A percentile compares a stretch with the other conserved stretches of the same genome.
These are phyloP conservation scores for Fraxinus americana DNA, from an alignment of 257 asterid genomes.

Conservation along the genomic window DNA sequence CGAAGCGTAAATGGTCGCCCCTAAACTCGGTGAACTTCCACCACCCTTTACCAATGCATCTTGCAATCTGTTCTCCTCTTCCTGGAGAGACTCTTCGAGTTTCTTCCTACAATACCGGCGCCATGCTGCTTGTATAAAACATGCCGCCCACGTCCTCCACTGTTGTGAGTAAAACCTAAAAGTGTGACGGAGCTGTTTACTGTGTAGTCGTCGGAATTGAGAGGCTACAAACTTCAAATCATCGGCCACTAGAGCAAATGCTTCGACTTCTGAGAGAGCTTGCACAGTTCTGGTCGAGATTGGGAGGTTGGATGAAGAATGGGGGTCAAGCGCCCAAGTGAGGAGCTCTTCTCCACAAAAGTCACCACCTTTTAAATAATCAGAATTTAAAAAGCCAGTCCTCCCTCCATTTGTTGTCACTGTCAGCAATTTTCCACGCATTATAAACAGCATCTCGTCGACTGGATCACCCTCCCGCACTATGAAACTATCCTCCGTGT, in stretches of 20 bases:
- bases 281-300: constrained; percentile 94
- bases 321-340: constrained; percentile 97
- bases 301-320: constrained; percentile 81
- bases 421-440: constrained; percentile 81
- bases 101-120: constrained; percentile 77
- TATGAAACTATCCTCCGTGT: constrained; percentile 85
- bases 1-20: constrained; percentile 91
- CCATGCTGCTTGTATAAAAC: constrained; percentile 97
- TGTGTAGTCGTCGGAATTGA: constrained; percentile 85
- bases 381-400: constrained; percentile 91
- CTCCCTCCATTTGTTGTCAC: constrained; percentile 98
- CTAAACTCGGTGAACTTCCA: constrained; percentile 74
- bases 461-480: constrained; percentile 98
- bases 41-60: constrained; percentile 72
- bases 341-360: constrained; percentile 99
- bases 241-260: constrained; percentile 83
- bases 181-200: constrained; percentile 95
- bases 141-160: constrained; percentile 99
- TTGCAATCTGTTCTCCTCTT: constrained; percentile 75
- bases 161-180: constrained; percentile 95
- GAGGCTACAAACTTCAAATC: constrained; percentile 94
- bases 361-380: constrained; percentile 82
- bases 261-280: constrained; percentile 92
- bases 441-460: constrained; percentile 86
- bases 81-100: constrained; percentile 76